Conservation (phyloP, 2,329 filamentous ascomycete genomes). For the Penicillium sp. region DNA sequence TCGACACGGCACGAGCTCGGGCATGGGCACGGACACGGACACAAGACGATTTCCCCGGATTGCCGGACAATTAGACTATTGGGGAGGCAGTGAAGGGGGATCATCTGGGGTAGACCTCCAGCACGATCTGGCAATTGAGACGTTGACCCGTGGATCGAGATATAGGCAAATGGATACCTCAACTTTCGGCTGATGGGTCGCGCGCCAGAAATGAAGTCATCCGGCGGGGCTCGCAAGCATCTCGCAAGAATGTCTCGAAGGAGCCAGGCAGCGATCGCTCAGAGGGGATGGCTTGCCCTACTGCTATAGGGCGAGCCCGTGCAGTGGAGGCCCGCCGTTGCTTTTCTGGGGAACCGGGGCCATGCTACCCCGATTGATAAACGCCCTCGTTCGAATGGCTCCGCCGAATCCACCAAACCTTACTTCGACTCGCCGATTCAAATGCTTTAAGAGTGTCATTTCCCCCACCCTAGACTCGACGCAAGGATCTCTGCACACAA, state of each 20-base stretch:
- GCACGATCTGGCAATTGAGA: background rate
- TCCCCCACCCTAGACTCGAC: background rate
- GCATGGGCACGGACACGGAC: background rate
- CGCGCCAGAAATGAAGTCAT: background rate
- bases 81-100: background rate
- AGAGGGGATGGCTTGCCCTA: background rate
- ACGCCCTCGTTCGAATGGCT: conserved; percentile 1
- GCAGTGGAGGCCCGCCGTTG: background rate
- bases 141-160: background rate
- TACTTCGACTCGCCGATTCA: background rate
- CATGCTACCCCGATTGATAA: conserved; percentile 11
- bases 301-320: conserved; percentile 4
- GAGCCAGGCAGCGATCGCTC: conserved; percentile 1
- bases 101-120: background rate
- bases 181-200: background rate
- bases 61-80: background rate
- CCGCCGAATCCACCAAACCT: background rate
- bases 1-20: background rate
- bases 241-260: conserved; percentile 23
- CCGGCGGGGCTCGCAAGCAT: conserved; percentile 20
- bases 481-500: background rate
- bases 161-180: background rate
- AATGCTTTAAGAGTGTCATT: background rate
- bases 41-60: background rate
- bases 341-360: conserved; percentile 13